A percentile compares a stretch with the other conserved stretches of the same genome.
Evolutionary conservation across 495 filamentous ascomycete genomes (phyloP).

Genomic region (Penicillium roqueforti): DNA sequence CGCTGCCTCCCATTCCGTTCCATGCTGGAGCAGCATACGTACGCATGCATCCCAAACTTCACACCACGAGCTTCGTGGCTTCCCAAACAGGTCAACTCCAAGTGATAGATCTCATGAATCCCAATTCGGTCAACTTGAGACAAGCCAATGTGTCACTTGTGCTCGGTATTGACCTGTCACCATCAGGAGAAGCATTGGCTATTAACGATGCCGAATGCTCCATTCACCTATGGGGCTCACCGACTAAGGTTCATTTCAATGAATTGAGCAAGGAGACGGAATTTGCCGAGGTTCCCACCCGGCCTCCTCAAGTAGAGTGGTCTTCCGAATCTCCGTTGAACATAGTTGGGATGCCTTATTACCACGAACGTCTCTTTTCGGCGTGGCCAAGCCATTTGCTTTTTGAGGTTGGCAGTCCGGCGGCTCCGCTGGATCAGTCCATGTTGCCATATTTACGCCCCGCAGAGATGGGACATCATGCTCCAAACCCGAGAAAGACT

Average conservation of each 20-base stretch:
- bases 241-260: constrained; percentile 81
- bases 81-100: constrained; percentile 90
- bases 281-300: constrained; percentile 60
- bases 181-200: constrained; percentile 83
- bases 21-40: constrained; percentile 88
- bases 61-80: constrained; percentile 85
- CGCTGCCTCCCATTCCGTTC: constrained; percentile 86
- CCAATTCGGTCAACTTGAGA: constrained; percentile 82
- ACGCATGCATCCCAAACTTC: constrained; percentile 90
- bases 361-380: constrained; percentile 80
- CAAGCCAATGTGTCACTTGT: constrained; percentile 76
- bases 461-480: constrained; percentile 67
- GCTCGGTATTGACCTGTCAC: constrained; percentile 75
- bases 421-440: constrained; percentile 68
- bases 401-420: constrained; percentile 79
- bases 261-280: constrained; percentile 77
- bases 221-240: constrained; percentile 89
- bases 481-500: constrained; percentile 68
- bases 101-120: constrained; percentile 92
- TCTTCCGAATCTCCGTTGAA: constrained; percentile 75
- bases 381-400: constrained; percentile 81
- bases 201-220: constrained; percentile 73
- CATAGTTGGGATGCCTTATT: constrained; percentile 87
- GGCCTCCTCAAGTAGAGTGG: constrained; percentile 56
- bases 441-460: constrained; percentile 63